Evolutionary conservation across 2,329 filamentous ascomycete genomes (phyloP), one percentile per base, ranked within the genome.

Genomic region (Colletotrichum siamense): DNA sequence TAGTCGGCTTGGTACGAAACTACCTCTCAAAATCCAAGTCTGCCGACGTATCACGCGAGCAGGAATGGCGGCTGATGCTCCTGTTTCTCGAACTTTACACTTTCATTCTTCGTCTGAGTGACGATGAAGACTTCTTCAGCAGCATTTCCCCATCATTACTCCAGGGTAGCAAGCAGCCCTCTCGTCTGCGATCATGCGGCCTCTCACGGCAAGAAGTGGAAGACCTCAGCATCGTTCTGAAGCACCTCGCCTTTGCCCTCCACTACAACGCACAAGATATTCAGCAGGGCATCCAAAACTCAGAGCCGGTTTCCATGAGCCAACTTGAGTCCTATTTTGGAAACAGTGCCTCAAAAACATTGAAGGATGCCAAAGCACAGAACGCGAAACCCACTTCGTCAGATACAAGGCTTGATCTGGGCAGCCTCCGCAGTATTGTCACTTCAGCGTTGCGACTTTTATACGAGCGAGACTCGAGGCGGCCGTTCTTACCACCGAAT

Each of bases 41-140:
- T 10, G 34, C 55, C 18, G 61, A 70, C 18, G 57, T 68, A 10
- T 55, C 82, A 70, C 88, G 82, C 84, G 88, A 85, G 85, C 90
- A 93, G 79, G 95, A 99, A 82, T 99, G 97, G 97, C 93, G 94
- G 22, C 93, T 97, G 2, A 92, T 98, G 57, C 88, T 99, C 0
- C 90, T 99, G 1, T 99, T 99, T 82, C 89, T 99, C 8, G 97
- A 99, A 81, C 90, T 99, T 1, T 99, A 98, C 82, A 95, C 94
- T 3, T 99, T 99, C 82, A 92, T 98, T 4, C 88, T 99, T 15
- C 94, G 97, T 79, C 92, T 99, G 39, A 98, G 96, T 83, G 97
- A 99, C 79, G 97, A 99, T 78, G 96, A 99, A 79, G 97, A 99
- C 80, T 99, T 99, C 82, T 94, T 98, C 77, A 91, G 92, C 73